Conservation (phyloP, 2,329 filamentous ascomycete species). For the Fusarium scirpi region DNA sequence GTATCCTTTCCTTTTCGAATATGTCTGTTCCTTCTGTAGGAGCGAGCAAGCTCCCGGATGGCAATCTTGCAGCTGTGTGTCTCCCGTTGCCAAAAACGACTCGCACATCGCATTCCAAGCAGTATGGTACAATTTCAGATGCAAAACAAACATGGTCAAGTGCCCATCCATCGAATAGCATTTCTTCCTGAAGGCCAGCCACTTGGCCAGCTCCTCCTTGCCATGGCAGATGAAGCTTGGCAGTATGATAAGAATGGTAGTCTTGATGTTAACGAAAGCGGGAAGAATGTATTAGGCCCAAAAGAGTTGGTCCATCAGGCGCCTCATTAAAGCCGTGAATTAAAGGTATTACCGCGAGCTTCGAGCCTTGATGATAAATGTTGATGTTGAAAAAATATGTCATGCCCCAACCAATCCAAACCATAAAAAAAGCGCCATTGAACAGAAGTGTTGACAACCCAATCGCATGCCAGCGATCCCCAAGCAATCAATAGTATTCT, state of each 20-base stretch:
- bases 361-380: slow-evolving; percentile 41
- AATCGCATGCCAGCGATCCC: slow-evolving; percentile 39
- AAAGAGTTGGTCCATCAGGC: slow-evolving; percentile 28
- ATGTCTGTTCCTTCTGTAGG: slow-evolving; percentile 20
- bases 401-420: slow-evolving; percentile 35
- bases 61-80: slow-evolving; percentile 3
- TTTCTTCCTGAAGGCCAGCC: slow-evolving; percentile 21
- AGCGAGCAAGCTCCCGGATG: slow-evolving; percentile 13
- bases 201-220: background rate
- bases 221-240: background rate
- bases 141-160: slow-evolving; percentile 10
- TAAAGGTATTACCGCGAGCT: slow-evolving; percentile 42
- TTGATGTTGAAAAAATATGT: slow-evolving; percentile 34
- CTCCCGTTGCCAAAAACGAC: slow-evolving; percentile 16
- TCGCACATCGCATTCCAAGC: slow-evolving; percentile 15
- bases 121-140: slow-evolving; percentile 42
- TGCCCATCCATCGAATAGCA: slow-evolving; percentile 12
- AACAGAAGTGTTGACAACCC: slow-evolving; percentile 19
- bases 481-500: slow-evolving; percentile 19
- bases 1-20: background rate
- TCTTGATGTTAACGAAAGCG: slow-evolving; percentile 32
- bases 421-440: slow-evolving; percentile 29
- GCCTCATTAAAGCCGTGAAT: slow-evolving; percentile 44
- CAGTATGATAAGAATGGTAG: slow-evolving; percentile 23
- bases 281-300: slow-evolving; percentile 30